Base-by-base conservation (phyloP, 2,329 filamentous ascomycete genomes). In the Pestalotiopsis sp. region DNA sequence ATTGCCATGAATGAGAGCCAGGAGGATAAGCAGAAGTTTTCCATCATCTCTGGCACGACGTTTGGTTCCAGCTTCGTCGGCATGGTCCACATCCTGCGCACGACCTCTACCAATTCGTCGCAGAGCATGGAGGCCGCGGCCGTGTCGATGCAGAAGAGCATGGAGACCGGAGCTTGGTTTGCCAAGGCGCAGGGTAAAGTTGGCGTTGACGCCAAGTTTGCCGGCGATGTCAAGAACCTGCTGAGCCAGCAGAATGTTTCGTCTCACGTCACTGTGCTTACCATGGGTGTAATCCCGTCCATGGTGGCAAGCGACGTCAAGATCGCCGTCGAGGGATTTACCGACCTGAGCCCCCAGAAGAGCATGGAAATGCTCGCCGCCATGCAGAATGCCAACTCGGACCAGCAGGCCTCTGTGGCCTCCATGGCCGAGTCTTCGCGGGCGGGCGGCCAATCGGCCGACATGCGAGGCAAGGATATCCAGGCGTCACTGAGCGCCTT, bases 21-120 rank as follows among this genome's bases (percentile, higher is more conserved):
- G 23, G 57, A 60, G 23, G 57, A 60, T 27, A 27, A 60, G 13
- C 25, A 68, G 20, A 66, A 61, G 59, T 72, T 69, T 62, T 66
- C 59, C 58, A 72, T 72, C 39, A 64, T 72, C 59, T 72, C 70
- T n/a, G 70, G 69, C 38, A 66, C 68, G 56, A 70, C 70, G 5
- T 72, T 69, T 49, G 70, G 70, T 11, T 72, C 70, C n/a, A 69
- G 67, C 61, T 72, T 72, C 49, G 69, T 72, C 9, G 70, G 70
- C 49, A 70, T 71, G 69, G 70, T 72, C 38, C 69, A 72, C 57
- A 49, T 72, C 38, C 58, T 68, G 25, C 69, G 69, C 58, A 68
- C 41, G n/a, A 66, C 64, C 39, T 39, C 68, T 6, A 68, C 56
- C 7, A 56, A 38, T 20, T 65, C 64, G 23, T 61, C 38, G 36